phyloP scores from a whole-genome alignment of 2,329 filamentous ascomycete genomes.

The Neonectria ditissima region DNA sequence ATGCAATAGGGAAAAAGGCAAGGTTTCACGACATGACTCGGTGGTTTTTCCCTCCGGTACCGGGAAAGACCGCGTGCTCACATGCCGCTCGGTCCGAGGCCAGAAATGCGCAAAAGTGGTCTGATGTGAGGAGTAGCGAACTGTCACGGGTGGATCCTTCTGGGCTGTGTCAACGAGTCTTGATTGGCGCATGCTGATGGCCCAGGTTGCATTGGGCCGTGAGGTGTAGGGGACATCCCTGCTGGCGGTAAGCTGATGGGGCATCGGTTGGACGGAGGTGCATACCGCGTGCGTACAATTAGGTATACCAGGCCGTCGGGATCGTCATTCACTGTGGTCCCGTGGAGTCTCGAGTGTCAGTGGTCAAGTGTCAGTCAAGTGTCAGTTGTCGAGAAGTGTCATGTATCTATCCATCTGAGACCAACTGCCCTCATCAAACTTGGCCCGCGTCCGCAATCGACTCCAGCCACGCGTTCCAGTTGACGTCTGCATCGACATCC shows the following conservation, averaged over 20 bases:
- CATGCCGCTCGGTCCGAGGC: constrained; percentile 28
- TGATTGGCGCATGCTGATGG: background rate
- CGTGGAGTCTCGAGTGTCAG: background rate
- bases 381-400: too few species aligned
- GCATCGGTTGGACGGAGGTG: constrained; percentile 7
- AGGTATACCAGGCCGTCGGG: background rate
- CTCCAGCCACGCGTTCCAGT: constrained; percentile 54
- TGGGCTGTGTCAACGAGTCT: background rate
- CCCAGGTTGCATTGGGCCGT: constrained; percentile 19
- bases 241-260: constrained; percentile 14
- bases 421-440: too few species aligned
- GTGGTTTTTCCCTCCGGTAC: constrained; percentile 27
- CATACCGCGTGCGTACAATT: background rate
- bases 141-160: constrained; percentile 16
- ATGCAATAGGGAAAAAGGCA: constrained; percentile 6
- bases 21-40: constrained; percentile 13
- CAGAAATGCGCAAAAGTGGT: constrained; percentile 23
- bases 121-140: constrained; percentile 16
- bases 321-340: background rate
- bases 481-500: constrained; percentile 47
- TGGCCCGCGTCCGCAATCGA: constrained; percentile 27
- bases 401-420: too few species aligned
- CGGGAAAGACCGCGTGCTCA: constrained; percentile 26
- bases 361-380: too few species aligned
- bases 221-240: constrained; percentile 18